Conservation (phyloP, 768 basidiomycete genomes). For the Coprinopsis marcescibilis region DNA sequence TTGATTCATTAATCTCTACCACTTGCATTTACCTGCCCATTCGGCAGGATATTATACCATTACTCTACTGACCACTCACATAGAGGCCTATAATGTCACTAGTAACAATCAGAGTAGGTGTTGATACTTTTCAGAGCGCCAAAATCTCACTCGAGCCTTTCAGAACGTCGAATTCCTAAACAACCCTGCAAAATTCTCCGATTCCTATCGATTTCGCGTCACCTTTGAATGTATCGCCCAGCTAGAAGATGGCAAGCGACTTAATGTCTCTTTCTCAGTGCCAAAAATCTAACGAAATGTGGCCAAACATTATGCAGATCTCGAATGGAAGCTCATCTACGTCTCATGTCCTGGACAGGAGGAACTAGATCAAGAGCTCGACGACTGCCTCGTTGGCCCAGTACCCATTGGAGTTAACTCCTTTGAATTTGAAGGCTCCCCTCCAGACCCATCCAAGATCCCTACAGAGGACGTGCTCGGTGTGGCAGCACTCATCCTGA, state of each 20-base stretch:
- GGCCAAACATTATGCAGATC: constrained; percentile 45
- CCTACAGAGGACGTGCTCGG: constrained; percentile 89
- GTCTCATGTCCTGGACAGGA: constrained; percentile 91
- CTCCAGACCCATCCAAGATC: constrained; percentile 81
- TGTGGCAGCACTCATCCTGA: constrained; percentile 94
- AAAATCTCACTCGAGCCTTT: not conserved
- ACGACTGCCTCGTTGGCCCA: constrained; percentile 96
- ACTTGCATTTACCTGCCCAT: constrained; percentile 4
- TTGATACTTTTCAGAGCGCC: constrained; percentile 15
- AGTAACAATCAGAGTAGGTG: constrained; percentile 56
- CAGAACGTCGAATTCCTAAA: constrained; percentile 88
- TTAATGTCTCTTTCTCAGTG: not conserved
- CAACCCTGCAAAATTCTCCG: constrained; percentile 88
- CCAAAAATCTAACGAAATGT: not conserved
- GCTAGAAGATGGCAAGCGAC: constrained; percentile 68
- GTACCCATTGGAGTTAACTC: constrained; percentile 96
- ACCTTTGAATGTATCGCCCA: constrained; percentile 96
- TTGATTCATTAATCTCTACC: constrained; percentile 11
- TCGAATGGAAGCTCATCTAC: constrained; percentile 98
- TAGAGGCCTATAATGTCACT: constrained; percentile 59
- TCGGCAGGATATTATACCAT: no score
- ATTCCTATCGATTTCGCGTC: constrained; percentile 88
- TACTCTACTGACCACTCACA: no score
- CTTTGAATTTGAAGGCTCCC: constrained; percentile 89
- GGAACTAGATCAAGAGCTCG: constrained; percentile 93